phyloP scores from a whole-genome alignment of 345 rosid species.

The Aegle marmelos region DNA sequence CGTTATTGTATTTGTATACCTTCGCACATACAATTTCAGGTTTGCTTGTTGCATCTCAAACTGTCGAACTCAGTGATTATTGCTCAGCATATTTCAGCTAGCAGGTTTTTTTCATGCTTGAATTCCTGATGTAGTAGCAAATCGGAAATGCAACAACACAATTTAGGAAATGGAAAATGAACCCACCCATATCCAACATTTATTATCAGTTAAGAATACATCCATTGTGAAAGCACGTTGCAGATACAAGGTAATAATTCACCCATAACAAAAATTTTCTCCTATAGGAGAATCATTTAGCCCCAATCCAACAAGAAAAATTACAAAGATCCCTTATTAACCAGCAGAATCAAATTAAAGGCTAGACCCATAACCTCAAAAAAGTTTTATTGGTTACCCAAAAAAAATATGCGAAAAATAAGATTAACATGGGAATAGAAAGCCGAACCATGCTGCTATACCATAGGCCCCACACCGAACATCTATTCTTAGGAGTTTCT shows the following conservation, averaged over 20 bases:
- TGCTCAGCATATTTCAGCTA: neutral
- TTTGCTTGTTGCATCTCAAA: neutral
- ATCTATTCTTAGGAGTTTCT: constrained; percentile 8
- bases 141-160: neutral
- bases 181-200: constrained; percentile 11
- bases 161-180: neutral
- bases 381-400: neutral
- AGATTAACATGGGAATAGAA: neutral
- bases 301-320: neutral
- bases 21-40: neutral
- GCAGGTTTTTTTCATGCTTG: neutral
- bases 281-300: neutral
- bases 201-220: constrained; percentile 5
- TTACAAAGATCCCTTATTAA: neutral
- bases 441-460: constrained; percentile 8
- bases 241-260: neutral
- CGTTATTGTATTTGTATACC: neutral
- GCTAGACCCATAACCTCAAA: neutral
- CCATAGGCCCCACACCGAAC: constrained; percentile 16
- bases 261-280: neutral
- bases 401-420: neutral
- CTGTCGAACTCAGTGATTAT: neutral
- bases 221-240: neutral
- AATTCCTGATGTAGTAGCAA: neutral
- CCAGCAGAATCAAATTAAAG: neutral